A percentile compares a stretch with the other conserved stretches of the same genome.
These are phyloP conservation scores for Chenopodium berlandieri DNA, from an alignment of 148 eudicot species.

Conservation along the genomic window DNA sequence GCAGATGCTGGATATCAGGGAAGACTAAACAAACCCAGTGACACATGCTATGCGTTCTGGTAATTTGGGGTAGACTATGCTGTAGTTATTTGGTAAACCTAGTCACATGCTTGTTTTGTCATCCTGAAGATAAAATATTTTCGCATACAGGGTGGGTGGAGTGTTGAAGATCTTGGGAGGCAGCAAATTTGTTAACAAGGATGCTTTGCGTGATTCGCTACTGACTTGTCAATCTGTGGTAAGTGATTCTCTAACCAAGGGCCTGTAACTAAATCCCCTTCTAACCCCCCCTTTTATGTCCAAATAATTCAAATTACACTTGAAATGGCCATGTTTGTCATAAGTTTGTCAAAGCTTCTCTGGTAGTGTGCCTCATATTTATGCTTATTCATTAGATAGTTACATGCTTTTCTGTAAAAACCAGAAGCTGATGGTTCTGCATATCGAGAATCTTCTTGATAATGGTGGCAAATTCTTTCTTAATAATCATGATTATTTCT, in stretches of 20 bases:
- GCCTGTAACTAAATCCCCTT: too few species aligned
- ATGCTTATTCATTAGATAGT: too few species aligned
- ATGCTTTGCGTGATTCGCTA: constrained; percentile 54
- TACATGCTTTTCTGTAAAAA: neutral
- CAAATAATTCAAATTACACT: too few species aligned
- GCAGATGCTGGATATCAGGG: constrained; percentile 88
- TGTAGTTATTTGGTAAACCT: neutral
- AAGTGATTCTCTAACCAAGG: neutral
- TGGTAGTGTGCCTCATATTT: neutral
- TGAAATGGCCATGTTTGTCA: too few species aligned
- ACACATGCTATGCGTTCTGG: constrained; percentile 96
- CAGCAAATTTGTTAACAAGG: constrained; percentile 42
- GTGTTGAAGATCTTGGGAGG: constrained; percentile 77
- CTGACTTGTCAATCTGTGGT: constrained; percentile 87
- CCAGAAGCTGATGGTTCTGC: neutral
- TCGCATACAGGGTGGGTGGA: constrained; percentile 65
- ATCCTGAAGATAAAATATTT: neutral
- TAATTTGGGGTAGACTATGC: constrained; percentile 9
- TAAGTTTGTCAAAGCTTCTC: too few species aligned
- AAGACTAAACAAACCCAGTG: constrained; percentile 71
- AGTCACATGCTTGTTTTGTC: neutral
- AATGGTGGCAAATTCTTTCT: neutral
- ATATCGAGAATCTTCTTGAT: neutral
- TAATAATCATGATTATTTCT: neutral
- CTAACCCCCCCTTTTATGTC: neutral